Evolutionary conservation across 805 yeast species (phyloP), one percentile per base, ranked within the genome.

Genomic region (Myxozyma melibiosi): DNA sequence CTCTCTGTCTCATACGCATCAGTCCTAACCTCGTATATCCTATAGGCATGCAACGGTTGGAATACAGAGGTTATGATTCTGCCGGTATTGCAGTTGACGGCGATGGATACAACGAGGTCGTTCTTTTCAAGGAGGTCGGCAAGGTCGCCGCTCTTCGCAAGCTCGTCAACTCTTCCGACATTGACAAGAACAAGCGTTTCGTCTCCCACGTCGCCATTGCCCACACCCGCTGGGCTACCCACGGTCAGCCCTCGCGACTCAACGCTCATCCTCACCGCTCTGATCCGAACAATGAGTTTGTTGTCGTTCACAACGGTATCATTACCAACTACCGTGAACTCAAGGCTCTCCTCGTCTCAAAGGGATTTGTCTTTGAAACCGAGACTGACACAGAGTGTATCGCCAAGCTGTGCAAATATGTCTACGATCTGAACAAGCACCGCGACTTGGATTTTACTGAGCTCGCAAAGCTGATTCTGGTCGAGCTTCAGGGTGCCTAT

Each of bases 201-300:
- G 85, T 82, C 66, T 83, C 86, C 72, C 99, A 94, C 71, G 90
- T 85, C 59, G 99, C 96, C 71, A 94, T 94, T 72, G 98, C 99
- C 24, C 99, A 94, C 76, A 94, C 99, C 13, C 88, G 99, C 79
- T 94, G 99, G 99, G 99, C 99, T 50, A 94, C 99, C 37, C 99
- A 94, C 74, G 99, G 99, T 74, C 88, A 85, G 68, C 97, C 97
- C 56, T 84, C 83, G 65, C 83, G 80, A 61, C 67, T 73, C 61
- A 94, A 94, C 78, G 94, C 98, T 72, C 99, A 94, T 73, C 99
- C 99, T 47, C 98, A 92, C 71, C 79, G 92, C 64, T 89, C 97
- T 0, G 99, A 90, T 72, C 80, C 82, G 8, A 74, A 74, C 44
- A 86, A 86, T 66, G 96, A 91, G 73, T 94, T 94, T 68, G 83